These are phyloP conservation scores for Aspergillus panamensis DNA, from an alignment of 495 filamentous ascomycete species.

Conservation along the genomic window DNA sequence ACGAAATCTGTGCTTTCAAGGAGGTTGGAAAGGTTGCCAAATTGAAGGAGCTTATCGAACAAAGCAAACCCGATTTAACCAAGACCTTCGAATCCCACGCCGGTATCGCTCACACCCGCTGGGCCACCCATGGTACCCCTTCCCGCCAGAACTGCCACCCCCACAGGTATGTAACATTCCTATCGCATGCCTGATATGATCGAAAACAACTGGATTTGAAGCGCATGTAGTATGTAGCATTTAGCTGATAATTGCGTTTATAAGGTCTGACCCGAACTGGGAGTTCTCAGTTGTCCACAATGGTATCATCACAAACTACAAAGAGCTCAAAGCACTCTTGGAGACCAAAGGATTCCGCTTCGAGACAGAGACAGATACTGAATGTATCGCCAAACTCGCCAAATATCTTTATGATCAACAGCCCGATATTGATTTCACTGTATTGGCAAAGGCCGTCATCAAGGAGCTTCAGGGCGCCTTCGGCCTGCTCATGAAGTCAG, in stretches of 20 bases:
- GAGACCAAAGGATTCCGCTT: constrained; percentile 95
- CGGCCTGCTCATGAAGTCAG: constrained; percentile 92
- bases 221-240: background rate
- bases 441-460: constrained; percentile 93
- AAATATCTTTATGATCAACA: constrained; percentile 98
- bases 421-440: constrained; percentile 91
- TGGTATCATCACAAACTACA: constrained; percentile 99
- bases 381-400: constrained; percentile 97
- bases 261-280: constrained; percentile 77
- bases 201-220: background rate
- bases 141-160: constrained; percentile 96
- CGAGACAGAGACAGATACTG: constrained; percentile 98
- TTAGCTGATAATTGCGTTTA: background rate
- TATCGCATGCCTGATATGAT: background rate
- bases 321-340: constrained; percentile 92
- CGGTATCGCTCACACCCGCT: constrained; percentile 97
- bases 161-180: constrained; percentile 67
- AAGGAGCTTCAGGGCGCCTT: constrained; percentile 98
- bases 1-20: constrained; percentile 95
- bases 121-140: constrained; percentile 95
- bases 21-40: constrained; percentile 99
- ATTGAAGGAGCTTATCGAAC: constrained; percentile 86
- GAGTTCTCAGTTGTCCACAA: constrained; percentile 98
- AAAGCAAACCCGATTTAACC: constrained; percentile 74
- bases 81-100: constrained; percentile 96